These are phyloP conservation scores for Termitomyces sp. DNA, from an alignment of 768 basidiomycete species.

Conservation along the genomic window DNA sequence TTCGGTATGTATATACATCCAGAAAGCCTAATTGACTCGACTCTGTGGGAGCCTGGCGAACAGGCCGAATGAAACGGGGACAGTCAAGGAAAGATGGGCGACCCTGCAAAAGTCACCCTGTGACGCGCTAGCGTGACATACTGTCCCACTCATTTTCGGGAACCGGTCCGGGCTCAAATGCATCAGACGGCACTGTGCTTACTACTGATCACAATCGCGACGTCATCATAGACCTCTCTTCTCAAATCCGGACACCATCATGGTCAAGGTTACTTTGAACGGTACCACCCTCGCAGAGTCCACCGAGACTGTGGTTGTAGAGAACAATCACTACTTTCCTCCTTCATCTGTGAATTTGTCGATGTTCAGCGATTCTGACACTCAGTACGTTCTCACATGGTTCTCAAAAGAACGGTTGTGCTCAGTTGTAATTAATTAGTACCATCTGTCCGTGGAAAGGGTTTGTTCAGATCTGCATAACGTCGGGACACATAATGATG, in stretches of 20 bases:
- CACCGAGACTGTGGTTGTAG: constrained; percentile 47
- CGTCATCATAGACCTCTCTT: not conserved
- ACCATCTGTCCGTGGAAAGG: constrained; percentile 70
- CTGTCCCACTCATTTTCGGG: not conserved
- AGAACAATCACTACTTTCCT: constrained; percentile 74
- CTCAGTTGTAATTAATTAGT: constrained; percentile 21
- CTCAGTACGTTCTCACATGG: constrained; percentile 33
- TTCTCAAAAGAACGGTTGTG: not conserved
- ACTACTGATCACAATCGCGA: not conserved
- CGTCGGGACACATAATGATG: not conserved
- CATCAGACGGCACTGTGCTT: too few species aligned
- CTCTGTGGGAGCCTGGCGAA: not conserved
- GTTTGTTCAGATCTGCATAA: constrained; percentile 22
- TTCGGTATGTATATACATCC: constrained; percentile 4
- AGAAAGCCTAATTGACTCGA: not conserved
- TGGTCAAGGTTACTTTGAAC: constrained; percentile 48
- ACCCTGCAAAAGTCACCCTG: not conserved
- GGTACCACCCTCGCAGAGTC: constrained; percentile 54
- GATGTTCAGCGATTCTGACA: constrained; percentile 44
- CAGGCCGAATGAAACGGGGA: not conserved
- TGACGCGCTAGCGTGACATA: not conserved
- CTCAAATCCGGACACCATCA: constrained; percentile 9
- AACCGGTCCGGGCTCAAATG: not conserved
- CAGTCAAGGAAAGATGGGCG: not conserved
- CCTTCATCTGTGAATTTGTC: constrained; percentile 41